Evolutionary conservation across 768 basidiomycete genomes (phyloP).

Genomic region (Hemileccinum rubropunctum): DNA sequence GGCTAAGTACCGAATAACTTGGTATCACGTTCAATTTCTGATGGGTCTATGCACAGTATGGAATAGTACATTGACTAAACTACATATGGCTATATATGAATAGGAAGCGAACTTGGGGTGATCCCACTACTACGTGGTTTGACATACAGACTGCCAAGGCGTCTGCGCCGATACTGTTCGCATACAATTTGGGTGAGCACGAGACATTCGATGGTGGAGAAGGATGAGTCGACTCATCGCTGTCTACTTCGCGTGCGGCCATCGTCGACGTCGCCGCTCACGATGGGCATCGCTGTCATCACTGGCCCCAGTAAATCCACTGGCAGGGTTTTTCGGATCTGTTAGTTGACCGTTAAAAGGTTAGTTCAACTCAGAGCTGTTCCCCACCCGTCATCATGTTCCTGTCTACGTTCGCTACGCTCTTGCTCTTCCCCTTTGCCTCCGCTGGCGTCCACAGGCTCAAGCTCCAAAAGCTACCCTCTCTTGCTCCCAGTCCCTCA

Average conservation of each 20-base stretch:
- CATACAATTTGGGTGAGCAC: conserved; percentile 85
- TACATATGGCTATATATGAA: conserved; percentile 10
- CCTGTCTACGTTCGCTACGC: conserved; percentile 37
- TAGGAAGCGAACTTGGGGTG: conserved; percentile 51
- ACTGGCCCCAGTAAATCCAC: conserved; percentile 19
- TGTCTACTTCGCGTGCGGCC: conserved; percentile 2
- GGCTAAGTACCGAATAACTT: no score
- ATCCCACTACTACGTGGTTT: no score
- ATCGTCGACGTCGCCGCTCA: conserved; percentile 13
- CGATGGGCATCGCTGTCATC: not conserved
- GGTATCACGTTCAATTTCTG: no score
- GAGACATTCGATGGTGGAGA: conserved; percentile 61
- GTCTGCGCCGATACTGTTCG: conserved; percentile 69
- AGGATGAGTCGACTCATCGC: not conserved
- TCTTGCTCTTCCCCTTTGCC: conserved; percentile 46
- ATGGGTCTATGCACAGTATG: no score
- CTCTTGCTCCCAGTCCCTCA: conserved; percentile 55
- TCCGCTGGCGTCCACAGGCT: conserved; percentile 70
- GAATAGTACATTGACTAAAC: conserved; percentile 19
- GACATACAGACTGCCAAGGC: conserved; percentile 70
- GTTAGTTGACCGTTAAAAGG: conserved; percentile 29
- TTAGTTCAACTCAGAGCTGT: not conserved
- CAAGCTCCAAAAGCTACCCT: conserved; percentile 84
- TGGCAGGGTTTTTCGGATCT: conserved; percentile 19
- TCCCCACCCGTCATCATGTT: conserved; percentile 37